Conservation (phyloP, 1,139 yeast genomes). For the Debaryomycetaceae sp. region DNA sequence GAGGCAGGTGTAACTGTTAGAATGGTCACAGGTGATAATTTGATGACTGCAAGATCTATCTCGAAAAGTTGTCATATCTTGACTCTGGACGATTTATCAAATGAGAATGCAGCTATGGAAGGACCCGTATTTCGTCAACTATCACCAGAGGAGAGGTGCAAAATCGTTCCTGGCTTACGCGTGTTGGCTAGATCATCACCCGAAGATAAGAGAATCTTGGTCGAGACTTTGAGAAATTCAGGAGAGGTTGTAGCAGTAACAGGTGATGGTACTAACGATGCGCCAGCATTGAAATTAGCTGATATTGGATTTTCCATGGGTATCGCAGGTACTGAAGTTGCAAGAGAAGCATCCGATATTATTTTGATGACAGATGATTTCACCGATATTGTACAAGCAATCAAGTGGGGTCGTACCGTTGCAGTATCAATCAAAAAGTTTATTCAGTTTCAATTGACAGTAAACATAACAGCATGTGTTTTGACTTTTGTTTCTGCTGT, state of each 20-base stretch:
- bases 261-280: conserved; percentile 97
- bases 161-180: conserved; percentile 65
- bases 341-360: conserved; percentile 93
- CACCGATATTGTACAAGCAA: conserved; percentile 93
- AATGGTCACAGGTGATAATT: conserved; percentile 97
- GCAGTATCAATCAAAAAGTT: conserved; percentile 91
- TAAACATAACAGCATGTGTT: conserved; percentile 90
- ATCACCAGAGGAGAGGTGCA: conserved; percentile 51
- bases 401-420: conserved; percentile 98
- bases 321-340: conserved; percentile 89
- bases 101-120: conserved; percentile 74
- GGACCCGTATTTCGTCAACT: conserved; percentile 85
- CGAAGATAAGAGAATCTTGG: conserved; percentile 86
- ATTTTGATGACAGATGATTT: conserved; percentile 95
- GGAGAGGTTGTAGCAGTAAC: conserved; percentile 98
- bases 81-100: conserved; percentile 47
- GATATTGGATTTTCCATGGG: conserved; percentile 97
- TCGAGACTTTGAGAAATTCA: conserved; percentile 70
- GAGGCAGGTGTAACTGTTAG: conserved; percentile 91
- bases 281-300: conserved; percentile 89
- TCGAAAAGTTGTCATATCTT: conserved; percentile 83
- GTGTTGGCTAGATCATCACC: conserved; percentile 95
- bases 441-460: conserved; percentile 94
- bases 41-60: conserved; percentile 86
- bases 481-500: conserved; percentile 93